phyloP scores from a whole-genome alignment of 129 eudicot species.

The sunflower (Helianthus annuus) region HanXRQr2.0-SUNRISE NC_035448.2:192312293-192312792 shows the following conservation, averaged over 20 bases:
- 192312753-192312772: too few relatives aligned
- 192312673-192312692: not conserved
- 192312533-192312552: conserved; percentile 28
- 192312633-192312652: conserved; percentile 25
- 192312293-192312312: conserved; percentile 23
- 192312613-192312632: conserved; percentile 14
- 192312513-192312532: conserved; percentile 17
- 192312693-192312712: too few relatives aligned
- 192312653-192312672: conserved; percentile 1
- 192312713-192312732: too few relatives aligned
- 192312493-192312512: too few relatives aligned
- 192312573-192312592: not conserved
- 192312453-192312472: conserved; percentile 18
- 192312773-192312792: too few relatives aligned
- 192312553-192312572: conserved; percentile 17
- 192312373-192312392: conserved; percentile 13
- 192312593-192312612: conserved; percentile 30
- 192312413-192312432: conserved; percentile 13
- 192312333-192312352: conserved; percentile 21
- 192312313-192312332: conserved; percentile 13
- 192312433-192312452: conserved; percentile 13
- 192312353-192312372: conserved; percentile 14
- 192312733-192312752: too few relatives aligned
- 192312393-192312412: not conserved
- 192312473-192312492: not conserved